These are phyloP conservation scores for Arctium lappa DNA, from an alignment of 129 eudicot genomes.

Conservation along the genomic window DNA sequence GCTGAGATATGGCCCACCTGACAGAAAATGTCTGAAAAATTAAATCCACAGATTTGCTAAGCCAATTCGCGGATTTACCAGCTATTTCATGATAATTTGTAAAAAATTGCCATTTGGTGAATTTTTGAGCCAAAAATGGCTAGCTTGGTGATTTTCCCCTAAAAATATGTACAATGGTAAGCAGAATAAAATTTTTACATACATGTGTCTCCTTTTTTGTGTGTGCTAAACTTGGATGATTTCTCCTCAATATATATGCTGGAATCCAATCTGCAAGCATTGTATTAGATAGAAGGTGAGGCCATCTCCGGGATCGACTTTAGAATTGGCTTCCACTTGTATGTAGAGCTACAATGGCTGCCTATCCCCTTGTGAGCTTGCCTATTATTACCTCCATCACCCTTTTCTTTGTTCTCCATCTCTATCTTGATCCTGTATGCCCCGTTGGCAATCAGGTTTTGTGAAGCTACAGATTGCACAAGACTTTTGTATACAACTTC, in stretches of 20 bases:
- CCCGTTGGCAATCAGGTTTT: conserved; percentile 3
- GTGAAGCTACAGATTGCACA: conserved; percentile 15
- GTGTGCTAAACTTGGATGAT: neutral
- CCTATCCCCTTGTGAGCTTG: neutral
- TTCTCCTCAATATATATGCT: neutral
- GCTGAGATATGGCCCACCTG: neutral
- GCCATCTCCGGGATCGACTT: conserved; percentile 37
- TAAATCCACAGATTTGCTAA: neutral
- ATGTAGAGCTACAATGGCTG: conserved; percentile 2
- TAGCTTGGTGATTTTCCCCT: neutral
- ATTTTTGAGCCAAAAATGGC: neutral
- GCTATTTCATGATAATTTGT: neutral
- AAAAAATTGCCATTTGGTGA: neutral
- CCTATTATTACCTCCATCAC: neutral
- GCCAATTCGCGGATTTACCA: neutral
- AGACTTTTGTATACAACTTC: conserved; percentile 29
- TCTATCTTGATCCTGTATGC: neutral
- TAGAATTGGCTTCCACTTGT: conserved; percentile 37
- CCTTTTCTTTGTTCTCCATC: neutral
- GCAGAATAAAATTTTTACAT: neutral
- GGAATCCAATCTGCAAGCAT: neutral
- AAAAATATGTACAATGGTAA: conserved; percentile 9
- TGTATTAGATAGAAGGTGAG: conserved; percentile 25
- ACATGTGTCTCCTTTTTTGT: neutral
- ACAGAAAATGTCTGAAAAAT: neutral